Base-by-base conservation (phyloP, 192 early-diverging fungal species). In the Ambispora gerdemannii region DNA sequence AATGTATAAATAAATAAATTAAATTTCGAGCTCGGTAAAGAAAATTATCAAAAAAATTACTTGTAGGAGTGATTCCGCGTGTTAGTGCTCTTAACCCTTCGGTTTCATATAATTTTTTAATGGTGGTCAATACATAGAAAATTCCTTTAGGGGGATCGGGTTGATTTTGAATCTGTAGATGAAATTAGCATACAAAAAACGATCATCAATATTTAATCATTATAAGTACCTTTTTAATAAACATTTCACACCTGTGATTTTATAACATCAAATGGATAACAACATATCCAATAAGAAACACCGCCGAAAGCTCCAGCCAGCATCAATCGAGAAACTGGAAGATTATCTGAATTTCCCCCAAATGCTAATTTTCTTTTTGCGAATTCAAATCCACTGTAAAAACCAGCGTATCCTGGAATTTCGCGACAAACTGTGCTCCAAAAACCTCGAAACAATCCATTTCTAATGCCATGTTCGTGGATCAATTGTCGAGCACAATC, bases 201-300 rank as follows among this genome's bases (percentile, higher is more conserved):
- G 3, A 30, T 33, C 19, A 38, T 25, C 13, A 28, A 52, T 33
- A 61, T 56, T 10, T n/a, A 19, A 22, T 22, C 65, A 64, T 19
- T n/a, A 22, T 31, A 28, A n/a, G 25, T 33, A 22, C 27, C 31
- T n/a, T n/a, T n/a, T n/a, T n/a, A n/a, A n/a, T n/a, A 22, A n/a
- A 32, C 28, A n/a, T 56, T 13, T 43, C 64, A 66, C 75, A 85
- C 84, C 64, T 77, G 80, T 38, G 89, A 90, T 73, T 95, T 95
- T 62, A 92, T 82, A 38, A 94, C 89, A 67, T 95, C 93, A 24
- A 95, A 78, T 20, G 93, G 93, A 69, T 95, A 95, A 76, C 88
- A 88, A 10, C 80, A 83, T 7, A 86, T 71, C 93, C 93, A 95
- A 73, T 93, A 94, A 50, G 85, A 80, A 25, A 92, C 65, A 35